Base-by-base conservation (phyloP, 495 filamentous ascomycete genomes). In the Penicillium macrosclerotiorum region DNA sequence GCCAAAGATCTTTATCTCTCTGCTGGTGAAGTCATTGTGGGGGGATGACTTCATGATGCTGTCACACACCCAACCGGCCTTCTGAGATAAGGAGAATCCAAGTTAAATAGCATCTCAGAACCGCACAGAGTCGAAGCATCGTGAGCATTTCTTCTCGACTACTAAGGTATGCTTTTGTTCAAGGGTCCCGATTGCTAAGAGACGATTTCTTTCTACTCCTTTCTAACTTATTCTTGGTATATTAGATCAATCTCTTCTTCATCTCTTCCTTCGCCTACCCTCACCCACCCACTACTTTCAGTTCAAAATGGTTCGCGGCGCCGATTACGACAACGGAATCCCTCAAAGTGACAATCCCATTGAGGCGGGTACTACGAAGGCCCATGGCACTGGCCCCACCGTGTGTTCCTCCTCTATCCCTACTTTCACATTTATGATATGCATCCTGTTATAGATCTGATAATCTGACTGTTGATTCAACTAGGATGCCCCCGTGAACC, bases 261-360 rank as follows among this genome's bases (percentile, higher is more conserved):
- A 22, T 38, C 18, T 40, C 30, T 20, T 18, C 44, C 31, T 33
- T 22, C 20, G 11, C 22, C 32, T 18, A 26, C n/a, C 30, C 40
- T 3, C 9, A 16, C 37, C 29, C 11, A 11, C 7, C 20, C 17
- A 44, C 14, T 16, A 41, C 31, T 25, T 27, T 27, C 32, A 52
- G 41, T 30, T 51, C 66, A 71, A 25, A 47, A 78, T 78, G 74
- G 65, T 67, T 59, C 73, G 73, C 57, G 74, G 74, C 58, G 72
- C 71, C 36, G 68, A 76, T 29, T 77, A 64, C 65, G 69, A 74
- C 46, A 68, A 77, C 57, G 63, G 63, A 31, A 45, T 74, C 52
- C 67, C 67, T 47, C 67, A 73, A 33, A 72, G 70, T 54, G 76
- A 77, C 52, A 76, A 78, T 57, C 54, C 72, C 25, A 66, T 78